phyloP scores from a whole-genome alignment of 805 yeast species.

The Ogataea glucozyma region DNA sequence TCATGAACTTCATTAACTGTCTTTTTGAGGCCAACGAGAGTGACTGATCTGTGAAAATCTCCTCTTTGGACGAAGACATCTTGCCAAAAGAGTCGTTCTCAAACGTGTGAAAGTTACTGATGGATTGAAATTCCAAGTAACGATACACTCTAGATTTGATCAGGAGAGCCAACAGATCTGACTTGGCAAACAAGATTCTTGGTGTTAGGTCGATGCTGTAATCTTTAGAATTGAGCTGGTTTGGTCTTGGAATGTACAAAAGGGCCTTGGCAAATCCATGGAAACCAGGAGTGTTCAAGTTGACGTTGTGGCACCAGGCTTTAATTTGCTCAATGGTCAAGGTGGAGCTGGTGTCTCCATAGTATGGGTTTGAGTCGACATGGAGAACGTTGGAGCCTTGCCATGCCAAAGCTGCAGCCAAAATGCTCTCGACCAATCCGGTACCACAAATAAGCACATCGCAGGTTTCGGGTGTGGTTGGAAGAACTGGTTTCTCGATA shows the following conservation, averaged over 20 bases:
- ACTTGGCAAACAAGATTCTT: slow-evolving; percentile 81
- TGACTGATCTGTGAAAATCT: slow-evolving; percentile 86
- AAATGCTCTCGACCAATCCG: slow-evolving; percentile 81
- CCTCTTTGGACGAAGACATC: slow-evolving; percentile 84
- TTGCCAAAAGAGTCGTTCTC: slow-evolving; percentile 90
- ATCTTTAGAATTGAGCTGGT: slow-evolving; percentile 60
- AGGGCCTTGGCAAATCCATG: slow-evolving; percentile 58
- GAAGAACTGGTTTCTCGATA: slow-evolving; percentile 67
- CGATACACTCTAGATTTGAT: slow-evolving; percentile 85
- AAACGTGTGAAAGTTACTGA: slow-evolving; percentile 88
- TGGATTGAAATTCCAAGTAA: slow-evolving; percentile 88
- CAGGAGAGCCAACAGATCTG: slow-evolving; percentile 79
- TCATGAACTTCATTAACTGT: slow-evolving; percentile 84
- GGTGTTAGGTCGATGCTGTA: slow-evolving; percentile 90
- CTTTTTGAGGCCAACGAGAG: slow-evolving; percentile 76
- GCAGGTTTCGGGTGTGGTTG: slow-evolving; percentile 65
- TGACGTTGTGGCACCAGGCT: slow-evolving; percentile 77
- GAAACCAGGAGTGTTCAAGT: slow-evolving; percentile 40
- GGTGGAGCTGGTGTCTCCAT: slow-evolving; percentile 88
- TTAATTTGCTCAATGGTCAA: slow-evolving; percentile 83
- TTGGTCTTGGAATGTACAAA: slow-evolving; percentile 71
- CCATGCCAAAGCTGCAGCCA: slow-evolving; percentile 96
- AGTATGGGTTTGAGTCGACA: slow-evolving; percentile 78
- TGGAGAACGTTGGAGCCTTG: slow-evolving; percentile 96
- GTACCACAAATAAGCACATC: slow-evolving; percentile 94